phyloP scores from a whole-genome alignment of 371 early-diverging fungal genomes.

The Mortierella sp. region DNA sequence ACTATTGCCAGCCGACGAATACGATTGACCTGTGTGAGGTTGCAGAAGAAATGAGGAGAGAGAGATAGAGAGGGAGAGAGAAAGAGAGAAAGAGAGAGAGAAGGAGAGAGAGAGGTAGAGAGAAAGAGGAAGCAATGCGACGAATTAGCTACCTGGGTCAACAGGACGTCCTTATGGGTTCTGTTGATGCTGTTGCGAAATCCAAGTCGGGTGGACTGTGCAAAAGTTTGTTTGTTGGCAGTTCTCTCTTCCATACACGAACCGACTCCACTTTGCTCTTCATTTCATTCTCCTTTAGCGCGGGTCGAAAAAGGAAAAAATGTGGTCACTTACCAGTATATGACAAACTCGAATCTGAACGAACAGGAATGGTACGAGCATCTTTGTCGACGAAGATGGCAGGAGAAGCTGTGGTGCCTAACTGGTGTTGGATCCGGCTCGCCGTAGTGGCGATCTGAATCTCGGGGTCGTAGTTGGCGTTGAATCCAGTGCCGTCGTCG shows the following conservation, averaged over 20 bases:
- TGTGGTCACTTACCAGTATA: background rate
- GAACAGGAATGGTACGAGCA: slow-evolving; percentile 1
- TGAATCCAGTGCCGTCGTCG: slow-evolving; percentile 24
- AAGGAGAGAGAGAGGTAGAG: too few species aligned
- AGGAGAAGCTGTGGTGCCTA: slow-evolving; percentile 2
- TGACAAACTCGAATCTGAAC: slow-evolving; percentile 9
- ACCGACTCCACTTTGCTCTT: background rate
- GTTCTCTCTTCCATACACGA: too few species aligned
- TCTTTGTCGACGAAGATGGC: slow-evolving; percentile 22
- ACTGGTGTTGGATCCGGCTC: slow-evolving; percentile 27
- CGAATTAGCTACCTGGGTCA: background rate
- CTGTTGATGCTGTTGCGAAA: too few species aligned
- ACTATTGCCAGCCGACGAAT: slow-evolving; percentile 5
- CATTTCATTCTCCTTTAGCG: background rate
- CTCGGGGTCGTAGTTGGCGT: slow-evolving; percentile 31
- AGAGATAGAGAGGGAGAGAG: background rate
- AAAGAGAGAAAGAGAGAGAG: background rate
- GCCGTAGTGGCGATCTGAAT: slow-evolving; percentile 34
- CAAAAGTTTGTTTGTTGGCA: too few species aligned
- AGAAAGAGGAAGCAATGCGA: background rate
- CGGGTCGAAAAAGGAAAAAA: too few species aligned
- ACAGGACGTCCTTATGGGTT: background rate
- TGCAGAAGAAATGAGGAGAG: background rate
- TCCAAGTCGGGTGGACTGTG: too few species aligned
- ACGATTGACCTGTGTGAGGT: background rate